Evolutionary conservation across 768 basidiomycete species (phyloP).

Genomic region (Leccinum variicolor): DNA sequence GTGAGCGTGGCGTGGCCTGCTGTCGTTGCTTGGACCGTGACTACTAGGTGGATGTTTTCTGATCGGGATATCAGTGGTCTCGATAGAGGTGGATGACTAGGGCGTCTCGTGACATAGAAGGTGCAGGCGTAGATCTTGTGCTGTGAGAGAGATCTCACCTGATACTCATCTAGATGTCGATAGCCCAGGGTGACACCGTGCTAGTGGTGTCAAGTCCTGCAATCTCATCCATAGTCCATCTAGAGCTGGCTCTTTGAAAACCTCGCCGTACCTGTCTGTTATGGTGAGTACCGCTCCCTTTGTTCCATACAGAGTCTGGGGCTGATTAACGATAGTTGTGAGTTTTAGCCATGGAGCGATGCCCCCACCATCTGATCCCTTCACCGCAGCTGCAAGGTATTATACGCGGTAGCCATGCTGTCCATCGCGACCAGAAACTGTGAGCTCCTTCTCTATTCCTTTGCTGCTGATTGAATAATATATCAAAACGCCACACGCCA

Average conservation of each 20-base stretch:
- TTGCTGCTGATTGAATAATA: not conserved
- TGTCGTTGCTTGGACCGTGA: constrained; percentile 19
- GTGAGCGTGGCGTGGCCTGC: constrained; percentile 30
- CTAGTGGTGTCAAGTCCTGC: too few relatives aligned
- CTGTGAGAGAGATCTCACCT: too few relatives aligned
- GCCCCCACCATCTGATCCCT: not conserved
- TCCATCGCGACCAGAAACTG: constrained; percentile 33
- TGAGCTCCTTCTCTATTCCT: constrained; percentile 11
- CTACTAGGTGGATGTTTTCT: constrained; percentile 28
- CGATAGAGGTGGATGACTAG: too few relatives aligned
- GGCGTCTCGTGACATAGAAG: too few relatives aligned
- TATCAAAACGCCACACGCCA: not conserved
- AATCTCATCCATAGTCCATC: too few relatives aligned
- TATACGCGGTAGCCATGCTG: constrained; percentile 1
- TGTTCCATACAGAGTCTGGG: not conserved
- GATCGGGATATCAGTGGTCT: not conserved
- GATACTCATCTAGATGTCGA: too few relatives aligned
- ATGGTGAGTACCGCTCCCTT: constrained; percentile 7
- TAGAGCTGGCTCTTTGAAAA: too few relatives aligned
- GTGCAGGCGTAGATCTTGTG: too few relatives aligned
- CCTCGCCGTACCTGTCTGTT: constrained; percentile 6
- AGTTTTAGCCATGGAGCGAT: not conserved
- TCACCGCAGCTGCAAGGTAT: constrained; percentile 22
- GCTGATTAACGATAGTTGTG: constrained; percentile 13
- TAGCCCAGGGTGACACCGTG: too few relatives aligned